Base-by-base conservation (phyloP, 2,329 filamentous ascomycete species). In the Penicillium hordei region DNA sequence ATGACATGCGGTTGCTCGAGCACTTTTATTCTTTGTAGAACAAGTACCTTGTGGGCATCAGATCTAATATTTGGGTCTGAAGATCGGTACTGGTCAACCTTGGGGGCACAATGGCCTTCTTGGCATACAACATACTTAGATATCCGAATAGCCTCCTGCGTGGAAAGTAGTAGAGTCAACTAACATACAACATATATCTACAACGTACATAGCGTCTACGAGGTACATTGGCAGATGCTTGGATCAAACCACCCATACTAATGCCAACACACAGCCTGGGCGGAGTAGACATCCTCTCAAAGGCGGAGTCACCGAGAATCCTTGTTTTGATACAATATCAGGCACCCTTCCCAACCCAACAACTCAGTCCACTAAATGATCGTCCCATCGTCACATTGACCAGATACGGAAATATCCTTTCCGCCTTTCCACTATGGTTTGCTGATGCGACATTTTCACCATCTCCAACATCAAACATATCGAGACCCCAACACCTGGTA, bases 1-100 rank as follows among this genome's bases (percentile, higher is more conserved):
- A 61, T 46, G 19, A 44, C 29, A 48, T 21, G 61, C 55, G 48
- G 49, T 59, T 52, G 17, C 48, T 57, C n/a, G 45, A 34, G 9
- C 50, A 55, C 50, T 64, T 63, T 61, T 65, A 63, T 64, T 61
- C 49, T 25, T 58, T 34, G 56, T 58, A 43, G 8, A 52, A 12
- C 51, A 63, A 57, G 64, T 61, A 66, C 64, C 64, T 66, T 66
- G 64, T 51, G 61, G 60, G 63, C 55, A 65, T 59, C 57, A 44
- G 55, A 58, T 56, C 61, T 51, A 57, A 54, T 52, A 17, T 49
- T 62, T 34, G 51, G 60, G 36, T 48, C 25, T 60, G 58, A 42
- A 48, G 46, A 55, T 65, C 53, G 17, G 44, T 43, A 40, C 53
- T 36, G 19, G 42, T 49, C 40, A 48, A 55, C 44, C 43, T 49